Base-by-base conservation (phyloP, 805 yeast species). In the Jamesozyma hellenica region DNA sequence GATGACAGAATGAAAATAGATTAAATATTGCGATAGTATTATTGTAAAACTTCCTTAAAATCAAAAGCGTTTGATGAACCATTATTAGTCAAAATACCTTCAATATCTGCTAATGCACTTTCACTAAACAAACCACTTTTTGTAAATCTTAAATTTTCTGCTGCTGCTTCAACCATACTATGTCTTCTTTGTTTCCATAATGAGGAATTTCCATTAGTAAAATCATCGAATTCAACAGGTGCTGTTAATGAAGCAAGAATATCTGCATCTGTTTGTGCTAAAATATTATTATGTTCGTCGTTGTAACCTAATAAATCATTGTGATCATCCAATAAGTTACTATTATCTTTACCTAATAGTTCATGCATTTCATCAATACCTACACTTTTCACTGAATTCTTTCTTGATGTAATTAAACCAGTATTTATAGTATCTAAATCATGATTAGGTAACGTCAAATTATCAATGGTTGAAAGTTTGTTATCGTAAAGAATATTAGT, bases 111-210 rank as follows among this genome's bases (percentile, higher is more conserved):
- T 51, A 83, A 58, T 3, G 85, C 78, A 43, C 74, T 75, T 56
- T 82, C 92, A 53, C 82, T 79, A 56, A 82, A 82, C 41, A 83
- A 61, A 4, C 94, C 94, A 45, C 76, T 74, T 51, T 75, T 81
- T 0, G 94, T 83, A 15, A 80, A 77, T 46, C 90, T 66, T 49
- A 77, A 65, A 10, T 88, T 88, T 55, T 82, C 90, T 9, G 77
- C 73, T 8, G 79, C 80, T 4, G 92, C 88, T 50, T 82, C 92
- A 2, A 69, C 81, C 39, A 76, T 70, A 42, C 84, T 77, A 36
- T 80, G 79, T 49, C 83, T 67, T 55, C 87, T 71, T 50, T 77
- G 71, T 51, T 76, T 58, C 55, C 65, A 60, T 30, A 58, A 52
- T 1, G 56, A 41, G 2, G 58, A 46, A n/a, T 49, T 51, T 36